phyloP scores from a whole-genome alignment of 257 asterid genomes.

The Nemophila menziesii region DNA sequence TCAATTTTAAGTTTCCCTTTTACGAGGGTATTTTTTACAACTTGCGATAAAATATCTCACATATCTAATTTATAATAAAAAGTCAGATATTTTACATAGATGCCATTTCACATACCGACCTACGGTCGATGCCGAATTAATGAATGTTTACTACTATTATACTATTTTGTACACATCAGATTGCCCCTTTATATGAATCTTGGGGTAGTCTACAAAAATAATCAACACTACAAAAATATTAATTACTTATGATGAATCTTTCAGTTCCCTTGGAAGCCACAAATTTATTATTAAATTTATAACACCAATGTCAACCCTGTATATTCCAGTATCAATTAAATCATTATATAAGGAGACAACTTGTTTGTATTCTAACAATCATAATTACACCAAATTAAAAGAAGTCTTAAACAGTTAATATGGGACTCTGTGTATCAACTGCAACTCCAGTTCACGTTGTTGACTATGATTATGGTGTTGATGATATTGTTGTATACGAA shows the following conservation, averaged over 20 bases:
- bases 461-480: slow-evolving; percentile 37
- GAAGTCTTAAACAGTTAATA: slow-evolving; percentile 20
- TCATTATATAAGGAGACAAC: slow-evolving; percentile 25
- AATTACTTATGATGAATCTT: slow-evolving; percentile 31
- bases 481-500: slow-evolving; percentile 41
- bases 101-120: background rate
- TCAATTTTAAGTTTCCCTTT: no score
- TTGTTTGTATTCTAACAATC: slow-evolving; percentile 15
- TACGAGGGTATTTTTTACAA: no score
- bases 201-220: slow-evolving; percentile 35
- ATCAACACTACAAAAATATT: slow-evolving; percentile 15
- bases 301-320: slow-evolving; percentile 17
- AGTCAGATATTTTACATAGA: background rate
- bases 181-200: slow-evolving; percentile 77
- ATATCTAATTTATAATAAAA: background rate
- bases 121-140: background rate
- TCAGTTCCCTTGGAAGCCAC: slow-evolving; percentile 31
- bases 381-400: slow-evolving; percentile 14
- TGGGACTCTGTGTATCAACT: slow-evolving; percentile 59
- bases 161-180: slow-evolving; percentile 19
- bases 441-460: slow-evolving; percentile 49
- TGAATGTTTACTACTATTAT: background rate
- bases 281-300: slow-evolving; percentile 1
- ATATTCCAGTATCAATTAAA: slow-evolving; percentile 31
- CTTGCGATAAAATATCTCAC: background rate